Conservation (phyloP, 2,329 filamentous ascomycete species). For the Aureobasidium lini region DNA sequence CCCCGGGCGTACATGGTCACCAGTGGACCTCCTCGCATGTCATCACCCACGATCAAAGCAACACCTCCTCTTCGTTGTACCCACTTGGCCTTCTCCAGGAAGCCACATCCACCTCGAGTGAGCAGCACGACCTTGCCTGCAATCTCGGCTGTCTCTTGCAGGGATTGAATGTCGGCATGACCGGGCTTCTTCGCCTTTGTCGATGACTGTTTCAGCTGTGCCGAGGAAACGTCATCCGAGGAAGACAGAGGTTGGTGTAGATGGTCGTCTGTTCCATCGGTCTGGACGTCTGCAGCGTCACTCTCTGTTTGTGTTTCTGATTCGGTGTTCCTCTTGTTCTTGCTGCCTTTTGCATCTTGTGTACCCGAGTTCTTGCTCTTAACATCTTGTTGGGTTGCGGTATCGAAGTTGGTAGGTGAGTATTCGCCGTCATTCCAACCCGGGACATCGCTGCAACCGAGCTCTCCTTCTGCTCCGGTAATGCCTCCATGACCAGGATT, state of each 20-base stretch:
- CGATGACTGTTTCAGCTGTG: conserved; percentile 29
- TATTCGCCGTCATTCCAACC: conserved; percentile 64
- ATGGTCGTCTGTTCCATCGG: conserved; percentile 81
- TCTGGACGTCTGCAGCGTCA: conserved; percentile 26
- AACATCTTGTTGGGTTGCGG: conserved; percentile 31
- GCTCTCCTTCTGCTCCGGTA: conserved; percentile 63
- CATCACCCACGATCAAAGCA: conserved; percentile 88
- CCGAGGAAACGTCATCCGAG: conserved; percentile 36
- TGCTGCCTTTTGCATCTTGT: conserved; percentile 19
- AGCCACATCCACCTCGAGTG: conserved; percentile 89
- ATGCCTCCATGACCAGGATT: conserved; percentile 51
- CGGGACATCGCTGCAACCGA: conserved; percentile 90
- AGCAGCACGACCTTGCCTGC: conserved; percentile 86
- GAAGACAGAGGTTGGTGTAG: conserved; percentile 54
- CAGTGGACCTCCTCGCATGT: conserved; percentile 77
- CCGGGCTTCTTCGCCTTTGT: conserved; percentile 28
- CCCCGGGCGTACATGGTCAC: conserved; percentile 98
- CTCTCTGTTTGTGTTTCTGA: conserved; percentile 5
- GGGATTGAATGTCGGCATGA: conserved; percentile 83
- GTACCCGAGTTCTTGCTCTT: conserved; percentile 22
- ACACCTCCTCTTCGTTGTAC: conserved; percentile 82
- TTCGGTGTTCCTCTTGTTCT: conserved; percentile 19
- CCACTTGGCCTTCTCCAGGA: conserved; percentile 96
- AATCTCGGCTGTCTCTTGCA: conserved; percentile 90
- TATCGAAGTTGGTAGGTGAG: conserved; percentile 17